Conservation (phyloP, 805 yeast genomes). For the Teunomyces cretensis region DNA sequence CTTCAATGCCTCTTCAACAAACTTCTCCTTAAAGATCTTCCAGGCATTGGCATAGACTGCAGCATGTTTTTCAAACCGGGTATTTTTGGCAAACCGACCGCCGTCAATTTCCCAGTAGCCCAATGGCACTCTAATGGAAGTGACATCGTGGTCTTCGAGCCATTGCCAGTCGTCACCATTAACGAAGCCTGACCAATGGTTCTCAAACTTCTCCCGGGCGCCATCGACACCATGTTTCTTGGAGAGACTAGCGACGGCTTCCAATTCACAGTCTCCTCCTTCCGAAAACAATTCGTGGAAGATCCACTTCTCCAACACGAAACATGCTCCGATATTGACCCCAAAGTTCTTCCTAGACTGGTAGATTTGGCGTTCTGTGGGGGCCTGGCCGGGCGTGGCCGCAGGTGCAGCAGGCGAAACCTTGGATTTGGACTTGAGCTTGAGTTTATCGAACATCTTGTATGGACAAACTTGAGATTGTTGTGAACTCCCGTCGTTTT, state of each 20-base stretch:
- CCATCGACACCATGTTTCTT: constrained; percentile 51
- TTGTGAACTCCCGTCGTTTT: background rate
- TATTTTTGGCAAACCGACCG: constrained; percentile 54
- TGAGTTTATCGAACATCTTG: constrained; percentile 32
- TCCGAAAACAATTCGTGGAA: constrained; percentile 60
- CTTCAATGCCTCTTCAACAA: constrained; percentile 58
- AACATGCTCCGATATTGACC: constrained; percentile 80
- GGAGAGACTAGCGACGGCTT: constrained; percentile 57
- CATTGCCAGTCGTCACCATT: constrained; percentile 77
- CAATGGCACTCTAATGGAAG: constrained; percentile 79
- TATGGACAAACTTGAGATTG: constrained; percentile 6
- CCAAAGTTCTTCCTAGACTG: constrained; percentile 70
- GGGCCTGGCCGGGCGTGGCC: constrained; percentile 32
- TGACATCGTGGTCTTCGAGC: constrained; percentile 66
- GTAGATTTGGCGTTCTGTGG: constrained; percentile 49
- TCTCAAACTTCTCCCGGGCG: constrained; percentile 52
- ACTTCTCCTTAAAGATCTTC: constrained; percentile 51
- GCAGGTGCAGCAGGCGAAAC: constrained; percentile 29
- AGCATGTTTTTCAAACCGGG: constrained; percentile 57
- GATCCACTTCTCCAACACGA: constrained; percentile 80
- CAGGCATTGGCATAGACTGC: constrained; percentile 73
- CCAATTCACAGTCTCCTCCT: constrained; percentile 66
- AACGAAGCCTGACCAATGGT: constrained; percentile 67
- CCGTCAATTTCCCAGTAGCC: constrained; percentile 89
- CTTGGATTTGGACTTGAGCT: constrained; percentile 27